These are phyloP conservation scores for Pythium utonaiense DNA, from an alignment of 352 stramenopile species.

Conservation along the genomic window DNA sequence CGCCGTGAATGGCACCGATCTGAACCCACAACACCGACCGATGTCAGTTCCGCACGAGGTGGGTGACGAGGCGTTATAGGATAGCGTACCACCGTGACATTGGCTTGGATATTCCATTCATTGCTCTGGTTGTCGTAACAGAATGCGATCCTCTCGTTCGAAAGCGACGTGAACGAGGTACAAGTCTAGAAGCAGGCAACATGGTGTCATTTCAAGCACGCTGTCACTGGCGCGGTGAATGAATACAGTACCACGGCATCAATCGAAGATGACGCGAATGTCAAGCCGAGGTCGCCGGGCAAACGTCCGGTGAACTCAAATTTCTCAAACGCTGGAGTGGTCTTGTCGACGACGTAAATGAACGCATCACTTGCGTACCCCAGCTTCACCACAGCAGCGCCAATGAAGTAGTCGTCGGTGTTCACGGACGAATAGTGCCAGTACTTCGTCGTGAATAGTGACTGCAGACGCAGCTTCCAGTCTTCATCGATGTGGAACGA, in stretches of 20 bases:
- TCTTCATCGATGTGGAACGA: slow-evolving; percentile 30
- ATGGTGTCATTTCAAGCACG: no score
- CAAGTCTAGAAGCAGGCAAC: slow-evolving; percentile 15
- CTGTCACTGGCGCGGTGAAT: no score
- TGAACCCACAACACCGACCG: slow-evolving; percentile 3
- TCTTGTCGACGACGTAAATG: slow-evolving; percentile 47
- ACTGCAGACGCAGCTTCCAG: slow-evolving; percentile 9
- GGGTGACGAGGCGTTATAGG: no score
- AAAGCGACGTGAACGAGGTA: slow-evolving; percentile 22
- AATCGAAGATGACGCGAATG: slow-evolving; percentile 40
- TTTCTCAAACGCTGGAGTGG: slow-evolving; percentile 23
- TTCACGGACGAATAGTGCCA: slow-evolving; percentile 48
- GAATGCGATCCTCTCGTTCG: slow-evolving; percentile 22
- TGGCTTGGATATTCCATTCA: slow-evolving; percentile 27
- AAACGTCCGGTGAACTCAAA: slow-evolving; percentile 34
- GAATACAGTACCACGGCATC: slow-evolving; percentile 23
- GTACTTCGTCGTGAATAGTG: slow-evolving; percentile 30
- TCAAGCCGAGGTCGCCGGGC: slow-evolving; percentile 27
- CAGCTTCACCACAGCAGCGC: slow-evolving; percentile 38
- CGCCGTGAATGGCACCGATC: slow-evolving; percentile 10
- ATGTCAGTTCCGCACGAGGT: no score
- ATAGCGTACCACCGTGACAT: slow-evolving; percentile 19
- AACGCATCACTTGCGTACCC: slow-evolving; percentile 41
- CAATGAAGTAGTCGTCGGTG: slow-evolving; percentile 36
- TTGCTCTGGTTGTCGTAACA: slow-evolving; percentile 23